Evolutionary conservation across 768 basidiomycete genomes (phyloP).

Genomic region (Pleurotus sapidus): DNA sequence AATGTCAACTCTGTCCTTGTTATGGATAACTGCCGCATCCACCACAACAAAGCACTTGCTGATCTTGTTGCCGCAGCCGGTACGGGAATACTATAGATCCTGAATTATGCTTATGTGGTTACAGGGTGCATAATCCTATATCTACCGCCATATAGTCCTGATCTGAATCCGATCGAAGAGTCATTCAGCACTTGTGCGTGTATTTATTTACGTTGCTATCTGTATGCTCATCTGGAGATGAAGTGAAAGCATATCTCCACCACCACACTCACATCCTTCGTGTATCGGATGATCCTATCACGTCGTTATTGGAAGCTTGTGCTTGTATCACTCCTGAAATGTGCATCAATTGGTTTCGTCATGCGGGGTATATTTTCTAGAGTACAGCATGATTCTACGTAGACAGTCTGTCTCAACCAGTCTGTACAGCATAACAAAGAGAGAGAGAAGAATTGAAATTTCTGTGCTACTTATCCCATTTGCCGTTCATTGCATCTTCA

Average conservation of each 20-base stretch:
- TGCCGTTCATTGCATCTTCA: background rate
- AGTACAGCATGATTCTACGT: background rate
- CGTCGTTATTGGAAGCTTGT: constrained; percentile 10
- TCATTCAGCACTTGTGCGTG: constrained; percentile 26
- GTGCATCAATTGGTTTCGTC: constrained; percentile 9
- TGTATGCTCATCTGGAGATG: background rate
- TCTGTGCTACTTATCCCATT: background rate
- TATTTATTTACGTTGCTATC: background rate
- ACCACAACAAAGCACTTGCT: constrained; percentile 27
- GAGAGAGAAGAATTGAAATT: background rate
- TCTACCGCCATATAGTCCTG: constrained; percentile 33
- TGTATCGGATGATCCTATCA: constrained; percentile 10
- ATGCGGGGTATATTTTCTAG: constrained; percentile 11
- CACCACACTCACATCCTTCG: constrained; percentile 14
- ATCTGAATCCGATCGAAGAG: constrained; percentile 33
- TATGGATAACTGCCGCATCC: constrained; percentile 36
- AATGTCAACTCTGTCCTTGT: constrained; percentile 26
- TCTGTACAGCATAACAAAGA: background rate
- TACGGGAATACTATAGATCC: background rate
- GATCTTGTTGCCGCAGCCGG: constrained; percentile 22
- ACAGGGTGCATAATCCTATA: constrained; percentile 19
- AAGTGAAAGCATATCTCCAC: constrained; percentile 23
- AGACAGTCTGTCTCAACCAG: background rate
- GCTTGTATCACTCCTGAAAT: constrained; percentile 13
- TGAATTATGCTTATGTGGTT: constrained; percentile 3